phyloP scores from a whole-genome alignment of 1,139 yeast genomes.

The Candida albicans region DNA sequence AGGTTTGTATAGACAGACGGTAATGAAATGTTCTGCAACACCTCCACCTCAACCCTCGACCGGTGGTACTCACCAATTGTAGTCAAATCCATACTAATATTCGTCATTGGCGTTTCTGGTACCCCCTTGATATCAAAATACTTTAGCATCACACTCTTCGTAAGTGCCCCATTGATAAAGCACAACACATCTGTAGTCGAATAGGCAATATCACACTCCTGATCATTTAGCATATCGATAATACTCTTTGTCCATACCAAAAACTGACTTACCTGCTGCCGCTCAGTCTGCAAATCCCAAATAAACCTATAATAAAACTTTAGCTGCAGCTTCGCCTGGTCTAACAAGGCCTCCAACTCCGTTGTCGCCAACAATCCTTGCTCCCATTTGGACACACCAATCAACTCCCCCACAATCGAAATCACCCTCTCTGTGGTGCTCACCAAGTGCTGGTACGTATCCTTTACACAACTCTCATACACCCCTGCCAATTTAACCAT shows the following conservation, averaged over 20 bases:
- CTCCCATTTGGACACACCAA: slow-evolving; percentile 45
- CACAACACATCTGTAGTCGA: slow-evolving; percentile 26
- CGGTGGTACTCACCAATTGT: slow-evolving; percentile 7
- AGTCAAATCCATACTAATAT: not conserved
- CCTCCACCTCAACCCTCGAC: slow-evolving; percentile 8
- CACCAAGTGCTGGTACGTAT: slow-evolving; percentile 50
- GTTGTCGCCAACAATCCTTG: slow-evolving; percentile 13
- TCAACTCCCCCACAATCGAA: slow-evolving; percentile 47
- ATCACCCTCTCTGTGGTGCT: slow-evolving; percentile 60
- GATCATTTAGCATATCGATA: slow-evolving; percentile 29
- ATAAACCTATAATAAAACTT: slow-evolving; percentile 40
- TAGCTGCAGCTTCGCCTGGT: slow-evolving; percentile 30
- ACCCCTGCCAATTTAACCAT: slow-evolving; percentile 54
- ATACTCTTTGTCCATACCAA: slow-evolving; percentile 48
- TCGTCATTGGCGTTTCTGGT: not conserved
- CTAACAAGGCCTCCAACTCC: slow-evolving; percentile 3
- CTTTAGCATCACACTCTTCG: slow-evolving; percentile 23
- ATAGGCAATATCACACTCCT: slow-evolving; percentile 8
- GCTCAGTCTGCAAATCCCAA: slow-evolving; percentile 54
- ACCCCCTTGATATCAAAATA: slow-evolving; percentile 19
- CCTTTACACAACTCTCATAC: slow-evolving; percentile 50
- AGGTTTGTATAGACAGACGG: slow-evolving; percentile 7
- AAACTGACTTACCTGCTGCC: slow-evolving; percentile 50
- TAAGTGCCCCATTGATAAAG: slow-evolving; percentile 30
- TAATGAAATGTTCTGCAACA: slow-evolving; percentile 2